A percentile compares a stretch with the other conserved stretches of the same genome.
Evolutionary conservation across 192 early-diverging fungal genomes (phyloP).

Genomic region (Chytriomyces sp.): DNA sequence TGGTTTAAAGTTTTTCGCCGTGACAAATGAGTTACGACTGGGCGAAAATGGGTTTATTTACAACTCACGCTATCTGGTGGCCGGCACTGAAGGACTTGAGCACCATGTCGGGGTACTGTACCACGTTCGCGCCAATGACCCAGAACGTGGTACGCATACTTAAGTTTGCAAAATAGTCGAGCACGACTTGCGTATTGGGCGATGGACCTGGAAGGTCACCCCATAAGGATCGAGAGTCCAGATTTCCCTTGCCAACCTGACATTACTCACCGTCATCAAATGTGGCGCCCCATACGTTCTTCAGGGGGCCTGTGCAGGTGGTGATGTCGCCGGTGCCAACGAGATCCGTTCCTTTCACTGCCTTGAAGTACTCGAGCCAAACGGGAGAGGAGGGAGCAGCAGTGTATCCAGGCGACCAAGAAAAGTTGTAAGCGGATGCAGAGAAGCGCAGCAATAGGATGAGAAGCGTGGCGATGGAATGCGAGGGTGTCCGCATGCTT

Average conservation of each 20-base stretch:
- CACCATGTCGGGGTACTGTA: conserved; percentile 11
- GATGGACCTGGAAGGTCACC: no score
- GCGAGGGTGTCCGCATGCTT: no score
- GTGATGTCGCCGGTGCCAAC: no score
- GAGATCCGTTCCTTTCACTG: background rate
- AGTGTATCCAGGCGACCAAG: background rate
- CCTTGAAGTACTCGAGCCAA: background rate
- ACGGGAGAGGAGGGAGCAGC: background rate
- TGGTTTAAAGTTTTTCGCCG: conserved; percentile 2
- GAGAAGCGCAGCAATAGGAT: no score
- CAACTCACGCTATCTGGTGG: conserved; percentile 21
- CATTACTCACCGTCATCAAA: conserved; percentile 5
- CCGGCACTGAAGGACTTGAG: conserved; percentile 11
- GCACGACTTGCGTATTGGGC: no score
- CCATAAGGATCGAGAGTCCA: no score
- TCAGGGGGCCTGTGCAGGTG: background rate
- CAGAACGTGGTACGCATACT: conserved; percentile 36
- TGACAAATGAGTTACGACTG: no score
- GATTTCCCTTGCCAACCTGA: no score
- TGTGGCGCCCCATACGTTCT: background rate
- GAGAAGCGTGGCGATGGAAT: no score
- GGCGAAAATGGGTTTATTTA: background rate
- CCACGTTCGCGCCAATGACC: conserved; percentile 18
- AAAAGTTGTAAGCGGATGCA: no score
- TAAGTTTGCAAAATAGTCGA: background rate